Percentiles rank a stretch among this genome's conserved stretches.
phyloP scores from a whole-genome alignment of 208 protist species.

The Acanthamoeba polyphaga region DNA sequence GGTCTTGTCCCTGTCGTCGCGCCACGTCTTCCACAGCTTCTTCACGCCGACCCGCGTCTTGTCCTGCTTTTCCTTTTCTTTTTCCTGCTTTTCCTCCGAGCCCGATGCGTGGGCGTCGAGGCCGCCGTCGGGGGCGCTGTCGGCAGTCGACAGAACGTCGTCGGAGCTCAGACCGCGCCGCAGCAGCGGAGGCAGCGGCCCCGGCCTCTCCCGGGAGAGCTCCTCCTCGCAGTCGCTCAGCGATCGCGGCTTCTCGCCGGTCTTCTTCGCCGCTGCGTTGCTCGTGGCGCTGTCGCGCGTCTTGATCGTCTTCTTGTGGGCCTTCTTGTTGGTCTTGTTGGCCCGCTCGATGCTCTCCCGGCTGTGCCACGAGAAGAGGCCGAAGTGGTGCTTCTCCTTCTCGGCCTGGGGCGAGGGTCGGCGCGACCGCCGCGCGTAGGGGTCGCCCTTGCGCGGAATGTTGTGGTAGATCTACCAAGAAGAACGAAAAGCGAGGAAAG shows the following conservation, averaged over 20 bases:
- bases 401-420: background rate
- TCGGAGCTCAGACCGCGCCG: background rate
- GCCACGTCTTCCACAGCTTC: conserved; percentile 14
- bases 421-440: background rate
- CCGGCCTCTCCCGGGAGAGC: background rate
- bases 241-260: background rate
- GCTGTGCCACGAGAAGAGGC: conserved; percentile 17
- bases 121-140: background rate
- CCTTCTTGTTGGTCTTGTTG: background rate
- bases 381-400: background rate
- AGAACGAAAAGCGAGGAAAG: background rate
- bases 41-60: background rate
- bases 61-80: background rate
- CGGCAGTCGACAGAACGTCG: background rate
- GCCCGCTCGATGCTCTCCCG: too few species aligned
- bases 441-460: background rate
- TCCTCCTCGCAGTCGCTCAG: background rate
- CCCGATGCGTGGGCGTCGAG: background rate
- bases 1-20: background rate
- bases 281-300: background rate
- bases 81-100: background rate
- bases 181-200: background rate
- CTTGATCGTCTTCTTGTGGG: background rate
- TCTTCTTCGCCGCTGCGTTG: background rate
- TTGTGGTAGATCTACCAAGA: conserved; percentile 1